Evolutionary conservation across 345 rosid species (phyloP).

Genomic region (Populus deltoides): DNA sequence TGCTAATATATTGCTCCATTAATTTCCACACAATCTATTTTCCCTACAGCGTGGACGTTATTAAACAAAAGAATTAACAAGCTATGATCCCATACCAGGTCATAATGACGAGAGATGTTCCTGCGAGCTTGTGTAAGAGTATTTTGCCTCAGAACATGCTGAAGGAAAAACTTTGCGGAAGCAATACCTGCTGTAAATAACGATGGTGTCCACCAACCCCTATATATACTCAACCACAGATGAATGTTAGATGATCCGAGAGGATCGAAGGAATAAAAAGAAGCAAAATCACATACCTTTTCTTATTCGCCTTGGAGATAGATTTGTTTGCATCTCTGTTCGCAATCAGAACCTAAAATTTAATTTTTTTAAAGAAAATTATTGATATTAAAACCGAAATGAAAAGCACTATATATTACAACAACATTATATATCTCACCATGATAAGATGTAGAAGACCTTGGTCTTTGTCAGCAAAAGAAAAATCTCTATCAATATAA

Average conservation of each 20-base stretch:
- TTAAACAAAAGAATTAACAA: too few relatives aligned
- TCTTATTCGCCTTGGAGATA: constrained; percentile 42
- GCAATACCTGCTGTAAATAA: constrained; percentile 69
- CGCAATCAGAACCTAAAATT: constrained; percentile 56
- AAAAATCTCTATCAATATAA: constrained; percentile 68
- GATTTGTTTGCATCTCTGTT: constrained; percentile 48
- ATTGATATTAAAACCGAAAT: background rate
- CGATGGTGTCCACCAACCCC: constrained; percentile 98
- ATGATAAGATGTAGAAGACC: constrained; percentile 67
- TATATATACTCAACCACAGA: constrained; percentile 18
- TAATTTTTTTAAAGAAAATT: background rate
- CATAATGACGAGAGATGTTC: constrained; percentile 85
- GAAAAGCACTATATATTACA: background rate
- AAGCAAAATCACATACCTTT: constrained; percentile 40
- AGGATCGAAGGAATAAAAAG: too few relatives aligned
- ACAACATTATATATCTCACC: constrained; percentile 35
- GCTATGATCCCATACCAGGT: constrained; percentile 49
- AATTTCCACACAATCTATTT: too few relatives aligned
- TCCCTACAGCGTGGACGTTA: too few relatives aligned
- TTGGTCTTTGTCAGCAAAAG: constrained; percentile 53
- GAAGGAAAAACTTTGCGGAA: constrained; percentile 75
- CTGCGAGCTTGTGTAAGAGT: constrained; percentile 96
- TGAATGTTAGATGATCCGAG: too few relatives aligned
- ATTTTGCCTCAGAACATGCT: constrained; percentile 69
- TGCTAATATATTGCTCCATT: too few relatives aligned